A percentile compares a stretch with the other conserved stretches of the same genome.
Conservation (phyloP, 2,329 filamentous ascomycete genomes). For the Fusarium hainanense region DNA sequence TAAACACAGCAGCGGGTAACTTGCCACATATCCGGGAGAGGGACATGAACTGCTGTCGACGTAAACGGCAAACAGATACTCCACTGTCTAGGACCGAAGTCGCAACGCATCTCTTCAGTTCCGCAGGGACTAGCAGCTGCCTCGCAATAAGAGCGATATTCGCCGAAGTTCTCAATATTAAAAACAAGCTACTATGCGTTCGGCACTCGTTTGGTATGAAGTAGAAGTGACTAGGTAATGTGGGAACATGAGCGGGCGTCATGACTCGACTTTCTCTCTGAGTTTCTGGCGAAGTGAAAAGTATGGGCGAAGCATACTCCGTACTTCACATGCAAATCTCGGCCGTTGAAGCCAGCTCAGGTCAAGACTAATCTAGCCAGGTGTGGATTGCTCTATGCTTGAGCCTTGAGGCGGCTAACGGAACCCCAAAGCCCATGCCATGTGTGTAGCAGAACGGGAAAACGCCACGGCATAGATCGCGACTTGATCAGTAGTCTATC, state of each 20-base stretch:
- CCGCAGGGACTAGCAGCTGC: background rate
- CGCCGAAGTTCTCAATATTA: background rate
- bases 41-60: slow-evolving; percentile 11
- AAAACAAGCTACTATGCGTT: background rate
- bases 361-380: slow-evolving; percentile 8
- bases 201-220: background rate
- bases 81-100: slow-evolving; percentile 29
- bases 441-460: slow-evolving; percentile 10
- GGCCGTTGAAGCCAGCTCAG: slow-evolving; percentile 14
- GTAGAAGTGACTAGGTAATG: background rate
- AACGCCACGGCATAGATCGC: slow-evolving; percentile 10
- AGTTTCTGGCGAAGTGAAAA: slow-evolving; percentile 1
- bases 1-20: slow-evolving; percentile 11
- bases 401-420: slow-evolving; percentile 35
- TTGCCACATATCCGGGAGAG: slow-evolving; percentile 19
- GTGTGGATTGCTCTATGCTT: slow-evolving; percentile 22
- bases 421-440: slow-evolving; percentile 21
- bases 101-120: slow-evolving; percentile 22
- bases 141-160: background rate
- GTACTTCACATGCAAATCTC: slow-evolving; percentile 2
- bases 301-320: background rate
- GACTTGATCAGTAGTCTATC: slow-evolving; percentile 19
- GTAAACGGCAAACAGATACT: slow-evolving; percentile 3
- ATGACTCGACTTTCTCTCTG: slow-evolving; percentile 19
- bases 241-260: slow-evolving; percentile 3